Percentiles rank a stretch among this genome's conserved stretches.
Conservation (phyloP, 2,329 filamentous ascomycete species). For the Pleurostoma richardsiae region DNA sequence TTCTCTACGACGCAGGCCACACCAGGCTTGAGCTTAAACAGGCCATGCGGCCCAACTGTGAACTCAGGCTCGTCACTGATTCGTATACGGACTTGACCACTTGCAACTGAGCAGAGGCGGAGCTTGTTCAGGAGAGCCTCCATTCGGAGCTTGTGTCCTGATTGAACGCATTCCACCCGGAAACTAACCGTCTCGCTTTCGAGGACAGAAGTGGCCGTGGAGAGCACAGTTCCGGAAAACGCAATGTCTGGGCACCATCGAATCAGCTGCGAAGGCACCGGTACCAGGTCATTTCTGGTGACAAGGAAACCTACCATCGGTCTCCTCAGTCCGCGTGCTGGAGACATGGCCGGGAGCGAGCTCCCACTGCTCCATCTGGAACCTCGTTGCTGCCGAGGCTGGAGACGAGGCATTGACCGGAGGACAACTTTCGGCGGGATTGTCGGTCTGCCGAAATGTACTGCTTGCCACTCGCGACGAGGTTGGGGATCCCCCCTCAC, state of each 20-base stretch:
- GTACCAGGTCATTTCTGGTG: no score
- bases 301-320: no score
- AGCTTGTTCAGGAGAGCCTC: conserved; percentile 9
- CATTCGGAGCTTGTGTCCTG: conserved; percentile 14
- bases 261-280: no score
- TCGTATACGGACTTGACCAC: conserved; percentile 22
- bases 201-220: conserved; percentile 12
- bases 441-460: no score
- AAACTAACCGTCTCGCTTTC: conserved; percentile 19
- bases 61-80: conserved; percentile 16
- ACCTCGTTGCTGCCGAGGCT: neutral
- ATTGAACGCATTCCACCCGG: conserved; percentile 19
- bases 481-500: no score
- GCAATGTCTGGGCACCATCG: conserved; percentile 17
- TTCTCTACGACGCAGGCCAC: conserved; percentile 14
- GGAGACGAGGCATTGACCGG: no score
- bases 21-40: conserved; percentile 17
- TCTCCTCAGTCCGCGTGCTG: no score
- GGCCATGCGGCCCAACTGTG: conserved; percentile 17
- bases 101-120: conserved; percentile 19
- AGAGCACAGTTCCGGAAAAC: conserved; percentile 26
- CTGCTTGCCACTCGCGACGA: no score
- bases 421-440: no score
- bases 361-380: conserved; percentile 31
- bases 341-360: conserved; percentile 20